phyloP scores from a whole-genome alignment of 371 early-diverging fungal species.

The Parasitella parasitica region DNA sequence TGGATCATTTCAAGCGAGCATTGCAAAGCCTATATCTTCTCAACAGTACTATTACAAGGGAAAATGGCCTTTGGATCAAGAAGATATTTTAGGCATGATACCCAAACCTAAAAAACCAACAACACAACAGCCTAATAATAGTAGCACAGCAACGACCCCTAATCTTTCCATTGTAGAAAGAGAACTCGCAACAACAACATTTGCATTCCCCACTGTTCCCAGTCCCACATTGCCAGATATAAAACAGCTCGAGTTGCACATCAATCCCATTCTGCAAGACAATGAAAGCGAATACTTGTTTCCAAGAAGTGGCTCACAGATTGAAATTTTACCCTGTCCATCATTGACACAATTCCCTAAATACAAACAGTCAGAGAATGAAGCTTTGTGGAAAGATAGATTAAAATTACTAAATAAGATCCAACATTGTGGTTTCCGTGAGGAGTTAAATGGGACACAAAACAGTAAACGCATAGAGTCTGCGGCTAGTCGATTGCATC shows the following conservation, averaged over 20 bases:
- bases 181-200: not conserved
- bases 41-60: slow-evolving; percentile 8
- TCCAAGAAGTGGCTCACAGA: not conserved
- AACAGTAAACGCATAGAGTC: not conserved
- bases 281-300: not conserved
- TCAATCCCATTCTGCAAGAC: not conserved
- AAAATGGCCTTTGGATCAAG: slow-evolving; percentile 9
- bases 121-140: not conserved
- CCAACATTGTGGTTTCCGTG: slow-evolving; percentile 3
- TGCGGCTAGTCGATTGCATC: not conserved
- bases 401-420: slow-evolving; percentile 8
- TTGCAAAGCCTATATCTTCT: not conserved
- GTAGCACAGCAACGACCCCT: not conserved
- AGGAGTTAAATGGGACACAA: slow-evolving; percentile 2
- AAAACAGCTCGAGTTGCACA: slow-evolving; percentile 2
- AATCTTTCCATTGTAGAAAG: not conserved
- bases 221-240: slow-evolving; percentile 10
- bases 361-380: not conserved
- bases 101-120: not conserved
- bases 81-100: slow-evolving; percentile 8
- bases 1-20: slow-evolving; percentile 12
- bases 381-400: slow-evolving; percentile 12
- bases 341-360: slow-evolving; percentile 3
- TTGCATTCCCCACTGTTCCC: slow-evolving; percentile 1
- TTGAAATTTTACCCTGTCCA: slow-evolving; percentile 16